A percentile compares a stretch with the other conserved stretches of the same genome.
Evolutionary conservation across 2,329 filamentous ascomycete species (phyloP).

Genomic region (Calonectria pteridis): DNA sequence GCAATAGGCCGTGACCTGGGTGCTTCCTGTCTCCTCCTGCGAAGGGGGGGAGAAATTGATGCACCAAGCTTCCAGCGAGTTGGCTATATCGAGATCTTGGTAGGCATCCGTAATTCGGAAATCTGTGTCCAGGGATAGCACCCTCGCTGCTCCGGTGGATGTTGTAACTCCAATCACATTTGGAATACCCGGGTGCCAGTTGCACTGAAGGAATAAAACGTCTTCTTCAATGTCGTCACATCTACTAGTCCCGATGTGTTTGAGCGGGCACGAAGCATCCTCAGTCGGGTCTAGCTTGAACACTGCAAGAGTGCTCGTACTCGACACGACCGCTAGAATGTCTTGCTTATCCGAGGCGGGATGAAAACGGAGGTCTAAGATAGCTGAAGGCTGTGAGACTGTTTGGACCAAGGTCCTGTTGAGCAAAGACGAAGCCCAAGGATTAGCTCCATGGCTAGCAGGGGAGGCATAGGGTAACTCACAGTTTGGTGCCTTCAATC

Average conservation of each 20-base stretch:
- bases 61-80: constrained; percentile 80
- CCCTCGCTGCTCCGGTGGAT: constrained; percentile 73
- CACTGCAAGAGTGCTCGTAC: constrained; percentile 77
- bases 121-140: constrained; percentile 62
- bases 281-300: constrained; percentile 65
- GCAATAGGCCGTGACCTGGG: constrained; percentile 66
- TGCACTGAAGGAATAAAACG: constrained; percentile 77
- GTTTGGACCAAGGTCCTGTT: constrained; percentile 69
- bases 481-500: constrained; percentile 67
- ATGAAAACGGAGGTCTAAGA: constrained; percentile 89
- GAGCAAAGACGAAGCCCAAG: constrained; percentile 7
- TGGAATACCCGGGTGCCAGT: constrained; percentile 73
- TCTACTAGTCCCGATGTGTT: constrained; percentile 58
- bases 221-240: constrained; percentile 65
- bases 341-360: constrained; percentile 57
- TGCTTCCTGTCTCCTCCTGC: constrained; percentile 25
- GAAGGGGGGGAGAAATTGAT: constrained; percentile 67
- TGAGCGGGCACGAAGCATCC: constrained; percentile 49
- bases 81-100: constrained; percentile 57
- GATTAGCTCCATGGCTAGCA: neutral
- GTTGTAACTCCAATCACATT: constrained; percentile 77
- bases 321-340: constrained; percentile 81
- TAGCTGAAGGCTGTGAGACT: constrained; percentile 74
- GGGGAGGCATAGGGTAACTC: constrained; percentile 49
- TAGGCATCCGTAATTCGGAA: constrained; percentile 53